These are phyloP conservation scores for Lactarius pseudohatsudake DNA, from an alignment of 768 basidiomycete species.

Conservation along the genomic window DNA sequence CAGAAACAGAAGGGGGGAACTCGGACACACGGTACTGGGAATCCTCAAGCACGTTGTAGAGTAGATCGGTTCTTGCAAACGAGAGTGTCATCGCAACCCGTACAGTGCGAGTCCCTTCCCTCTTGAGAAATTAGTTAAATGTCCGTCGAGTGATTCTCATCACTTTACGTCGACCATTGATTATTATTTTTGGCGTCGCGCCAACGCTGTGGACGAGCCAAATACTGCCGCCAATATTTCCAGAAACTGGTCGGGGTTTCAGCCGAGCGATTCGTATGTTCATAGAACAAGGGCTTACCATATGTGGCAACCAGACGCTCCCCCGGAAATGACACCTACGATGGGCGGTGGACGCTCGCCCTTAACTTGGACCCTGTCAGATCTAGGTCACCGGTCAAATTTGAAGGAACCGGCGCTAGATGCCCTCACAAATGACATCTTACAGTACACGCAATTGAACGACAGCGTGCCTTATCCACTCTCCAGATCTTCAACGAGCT, in stretches of 20 bases:
- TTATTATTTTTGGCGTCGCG: background rate
- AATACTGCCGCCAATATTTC: background rate
- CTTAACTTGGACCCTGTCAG: conserved; percentile 9
- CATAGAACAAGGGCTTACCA: conserved; percentile 19
- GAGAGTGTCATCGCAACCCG: background rate
- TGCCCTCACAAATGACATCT: background rate
- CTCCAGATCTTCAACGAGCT: background rate
- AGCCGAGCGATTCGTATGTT: background rate
- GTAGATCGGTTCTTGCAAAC: background rate
- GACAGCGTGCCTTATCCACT: conserved; percentile 12
- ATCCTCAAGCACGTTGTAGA: conserved; percentile 7
- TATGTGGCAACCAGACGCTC: conserved; percentile 9
- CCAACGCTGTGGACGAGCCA: background rate
- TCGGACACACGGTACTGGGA: background rate
- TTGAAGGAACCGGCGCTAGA: conserved; percentile 4
- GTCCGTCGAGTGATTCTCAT: background rate
- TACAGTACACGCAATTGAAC: background rate
- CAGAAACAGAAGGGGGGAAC: conserved; percentile 6
- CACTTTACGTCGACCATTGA: background rate
- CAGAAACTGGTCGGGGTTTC: background rate
- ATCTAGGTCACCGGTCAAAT: conserved; percentile 9
- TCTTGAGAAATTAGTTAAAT: background rate
- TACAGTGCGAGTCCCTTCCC: background rate
- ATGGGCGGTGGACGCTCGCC: conserved; percentile 3
- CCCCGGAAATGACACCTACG: conserved; percentile 19